Evolutionary conservation across 2,329 filamentous ascomycete genomes (phyloP).

Genomic region (Colletotrichum lentis): DNA sequence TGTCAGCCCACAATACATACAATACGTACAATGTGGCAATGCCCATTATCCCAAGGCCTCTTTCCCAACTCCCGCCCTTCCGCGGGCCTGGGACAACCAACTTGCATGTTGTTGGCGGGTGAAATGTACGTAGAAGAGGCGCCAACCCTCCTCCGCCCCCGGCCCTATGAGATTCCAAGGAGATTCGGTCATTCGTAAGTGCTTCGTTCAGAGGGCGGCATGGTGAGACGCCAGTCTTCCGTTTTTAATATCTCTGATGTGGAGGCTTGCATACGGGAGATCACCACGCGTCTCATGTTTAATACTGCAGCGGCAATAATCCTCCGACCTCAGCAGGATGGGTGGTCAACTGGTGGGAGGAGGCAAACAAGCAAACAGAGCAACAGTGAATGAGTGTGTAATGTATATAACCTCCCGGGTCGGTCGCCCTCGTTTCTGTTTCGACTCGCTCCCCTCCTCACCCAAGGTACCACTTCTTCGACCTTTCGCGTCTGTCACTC

Average conservation of each 20-base stretch:
- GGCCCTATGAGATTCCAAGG: neutral
- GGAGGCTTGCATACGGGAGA: slow-evolving; percentile 37
- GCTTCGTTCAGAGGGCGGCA: neutral
- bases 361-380: slow-evolving; percentile 8
- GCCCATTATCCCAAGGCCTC: neutral
- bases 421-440: neutral
- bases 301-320: slow-evolving; percentile 26
- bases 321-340: slow-evolving; percentile 7
- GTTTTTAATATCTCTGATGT: slow-evolving; percentile 23
- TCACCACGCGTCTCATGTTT: slow-evolving; percentile 35
- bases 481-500: slow-evolving; percentile 27
- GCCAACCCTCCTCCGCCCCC: neutral
- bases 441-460: neutral
- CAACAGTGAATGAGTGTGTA: neutral
- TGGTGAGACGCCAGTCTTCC: slow-evolving; percentile 22
- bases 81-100: slow-evolving; percentile 2
- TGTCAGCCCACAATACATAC: neutral
- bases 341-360: neutral
- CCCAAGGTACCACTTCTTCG: slow-evolving; percentile 9
- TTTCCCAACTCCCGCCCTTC: slow-evolving; percentile 1
- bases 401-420: slow-evolving; percentile 19
- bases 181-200: neutral
- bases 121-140: no score
- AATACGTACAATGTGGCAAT: neutral
- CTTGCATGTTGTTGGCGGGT: neutral